These are phyloP conservation scores for Austropuccinia psidii DNA, from an alignment of 1,284 basidiomycete genomes.

Conservation along the genomic window DNA sequence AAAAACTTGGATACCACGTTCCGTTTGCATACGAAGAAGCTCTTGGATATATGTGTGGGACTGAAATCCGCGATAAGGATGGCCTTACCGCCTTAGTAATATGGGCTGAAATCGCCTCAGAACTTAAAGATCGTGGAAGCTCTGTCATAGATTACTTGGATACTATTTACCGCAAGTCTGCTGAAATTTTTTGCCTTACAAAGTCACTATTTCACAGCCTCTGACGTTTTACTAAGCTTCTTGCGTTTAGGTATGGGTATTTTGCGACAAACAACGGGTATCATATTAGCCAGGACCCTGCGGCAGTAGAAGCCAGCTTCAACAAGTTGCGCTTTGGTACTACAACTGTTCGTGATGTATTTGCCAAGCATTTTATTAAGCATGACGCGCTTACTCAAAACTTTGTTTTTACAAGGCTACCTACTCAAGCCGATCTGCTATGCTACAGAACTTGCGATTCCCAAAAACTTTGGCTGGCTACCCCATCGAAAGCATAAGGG, in stretches of 20 bases:
- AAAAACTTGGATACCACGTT: constrained; percentile 61
- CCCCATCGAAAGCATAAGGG: constrained; percentile 58
- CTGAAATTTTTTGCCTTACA: not conserved
- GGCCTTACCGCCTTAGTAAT: constrained; percentile 54
- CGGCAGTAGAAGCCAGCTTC: constrained; percentile 62
- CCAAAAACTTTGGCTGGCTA: constrained; percentile 59
- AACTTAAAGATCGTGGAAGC: constrained; percentile 54
- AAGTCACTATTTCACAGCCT: not conserved
- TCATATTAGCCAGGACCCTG: constrained; percentile 62
- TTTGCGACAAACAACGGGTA: constrained; percentile 62
- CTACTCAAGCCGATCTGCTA: not conserved
- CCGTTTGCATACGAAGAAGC: constrained; percentile 80
- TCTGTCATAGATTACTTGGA: constrained; percentile 57
- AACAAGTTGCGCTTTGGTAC: constrained; percentile 53
- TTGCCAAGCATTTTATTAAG: no score
- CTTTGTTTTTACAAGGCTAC: not conserved
- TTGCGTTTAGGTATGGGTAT: constrained; percentile 43
- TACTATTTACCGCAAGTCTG: constrained; percentile 60
- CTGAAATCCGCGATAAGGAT: constrained; percentile 70
- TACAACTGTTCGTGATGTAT: not conserved
- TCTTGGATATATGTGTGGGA: constrained; percentile 72
- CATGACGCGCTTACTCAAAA: not conserved
- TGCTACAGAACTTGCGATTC: constrained; percentile 1
- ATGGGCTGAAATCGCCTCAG: constrained; percentile 61
- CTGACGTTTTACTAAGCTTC: not conserved